These are phyloP conservation scores for Talaromyces piceae DNA, from an alignment of 2,329 filamentous ascomycete genomes.

Conservation along the genomic window DNA sequence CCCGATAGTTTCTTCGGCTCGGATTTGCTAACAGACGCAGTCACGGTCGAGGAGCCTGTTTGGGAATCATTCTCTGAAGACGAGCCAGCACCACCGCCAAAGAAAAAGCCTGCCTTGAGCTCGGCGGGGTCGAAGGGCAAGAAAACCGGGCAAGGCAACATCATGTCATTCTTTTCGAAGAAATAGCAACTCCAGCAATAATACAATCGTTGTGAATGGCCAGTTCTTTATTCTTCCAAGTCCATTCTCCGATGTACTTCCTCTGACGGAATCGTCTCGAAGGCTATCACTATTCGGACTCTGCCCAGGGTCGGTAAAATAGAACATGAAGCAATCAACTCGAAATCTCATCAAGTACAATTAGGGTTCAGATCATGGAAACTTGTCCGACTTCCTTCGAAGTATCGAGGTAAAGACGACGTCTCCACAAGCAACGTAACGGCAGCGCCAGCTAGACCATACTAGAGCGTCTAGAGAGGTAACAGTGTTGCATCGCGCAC, in stretches of 20 bases:
- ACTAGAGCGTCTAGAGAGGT: background rate
- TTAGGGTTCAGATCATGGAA: background rate
- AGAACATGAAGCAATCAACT: background rate
- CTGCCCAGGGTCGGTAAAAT: background rate
- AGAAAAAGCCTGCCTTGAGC: constrained; percentile 42
- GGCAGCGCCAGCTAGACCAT: background rate
- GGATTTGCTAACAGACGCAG: constrained; percentile 40
- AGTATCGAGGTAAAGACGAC: background rate
- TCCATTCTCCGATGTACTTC: background rate
- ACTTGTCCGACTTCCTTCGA: background rate
- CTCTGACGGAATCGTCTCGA: too few relatives aligned
- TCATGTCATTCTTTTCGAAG: constrained; percentile 89
- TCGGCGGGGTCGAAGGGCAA: constrained; percentile 44
- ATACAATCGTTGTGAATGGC: background rate
- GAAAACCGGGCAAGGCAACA: constrained; percentile 60
- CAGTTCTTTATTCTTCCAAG: background rate
- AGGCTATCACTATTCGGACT: background rate
- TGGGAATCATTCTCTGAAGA: constrained; percentile 97
- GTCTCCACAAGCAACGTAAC: background rate
- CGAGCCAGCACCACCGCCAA: constrained; percentile 51
- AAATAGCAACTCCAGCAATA: constrained; percentile 45
- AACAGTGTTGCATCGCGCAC: constrained; percentile 5
- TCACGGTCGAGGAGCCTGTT: constrained; percentile 72
- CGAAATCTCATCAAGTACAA: background rate
- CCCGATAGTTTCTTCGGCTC: too few relatives aligned